Base-by-base conservation (phyloP, 352 stramenopile genomes). In the Globisporangium spinosum region DNA sequence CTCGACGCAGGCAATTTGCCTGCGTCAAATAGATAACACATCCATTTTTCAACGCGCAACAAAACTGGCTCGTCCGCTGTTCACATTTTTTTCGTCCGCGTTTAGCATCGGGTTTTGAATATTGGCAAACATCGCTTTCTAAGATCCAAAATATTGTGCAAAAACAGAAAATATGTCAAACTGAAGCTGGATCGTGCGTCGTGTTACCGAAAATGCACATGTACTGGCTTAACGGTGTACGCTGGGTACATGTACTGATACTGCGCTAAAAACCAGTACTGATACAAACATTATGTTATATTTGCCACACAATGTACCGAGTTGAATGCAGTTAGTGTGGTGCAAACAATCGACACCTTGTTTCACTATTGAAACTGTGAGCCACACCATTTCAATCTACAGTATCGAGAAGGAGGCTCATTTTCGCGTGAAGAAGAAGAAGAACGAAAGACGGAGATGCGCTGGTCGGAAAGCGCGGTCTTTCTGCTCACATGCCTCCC, bases 361-460 rank as follows among this genome's bases (percentile, higher is more conserved):
- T 22, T 49, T n/a, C 6, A 22, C 40, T 22, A 49, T 9, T 6
- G 3, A 49, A 49, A 22, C 0, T 49, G n/a, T 58, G 53, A 35
- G 20, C 29, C 55, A 60, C 54, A 27, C 17, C 27, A 60, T 43
- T 60, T 43, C 1, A 2, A 25, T 5, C 22, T 59, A n/a, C 54
- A 35, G 15, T 25, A 60, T 2, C 4, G 15, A 49, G 15, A 49
- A 4, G 40, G 17, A 49, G 15, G 17, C 40, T n/a, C 40, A 49
- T 25, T 35, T 58, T 34, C 35, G 27, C 29, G 55, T 20, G 55
- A 60, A 25, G 54, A 58, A 23, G 53, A 57, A 34, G 25, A 60
- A 58, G 53, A 58, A 60, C 40, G 1, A 43, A 43, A 10, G 22
- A 38, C 9, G 27, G 35, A 38, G 55, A 60, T 60, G 55, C 29